Evolutionary conservation across 2,329 filamentous ascomycete species (phyloP), one percentile per base, ranked within the genome.

Genomic region (Fusarium musae): DNA sequence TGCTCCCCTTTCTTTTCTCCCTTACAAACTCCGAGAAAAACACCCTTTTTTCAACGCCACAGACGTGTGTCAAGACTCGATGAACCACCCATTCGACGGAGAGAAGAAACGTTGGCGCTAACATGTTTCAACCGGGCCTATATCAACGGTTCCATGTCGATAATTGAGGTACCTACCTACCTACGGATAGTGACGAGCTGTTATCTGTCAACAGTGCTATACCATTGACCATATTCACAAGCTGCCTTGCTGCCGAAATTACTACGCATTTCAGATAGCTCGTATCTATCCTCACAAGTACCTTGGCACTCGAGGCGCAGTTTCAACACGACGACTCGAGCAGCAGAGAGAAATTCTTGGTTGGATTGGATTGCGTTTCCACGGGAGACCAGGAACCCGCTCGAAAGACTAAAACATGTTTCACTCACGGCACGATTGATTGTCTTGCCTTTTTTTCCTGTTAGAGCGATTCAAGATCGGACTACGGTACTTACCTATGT

Each of bases 31-130:
- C 28, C 40, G 49, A 44, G 42, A 69, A 44, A 44, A 50, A 59
- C 54, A 67, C 63, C 44, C 44, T 50, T 60, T 47, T 53, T 19
- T 43, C 43, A 50, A 57, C 72, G 74, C 74, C 75, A 75, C 75
- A 72, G 56, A 65, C 47, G 64, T 68, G 52, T 69, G 47, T 62
- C 66, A 69, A 64, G 59, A 42, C 23, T 62, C 15, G 42, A 54
- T 32, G 23, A 44, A 26, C 43, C n/a, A 32, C 52, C 50, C n/a
- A 32, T 53, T 28, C 21, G 34, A 42, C 53, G 34, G 36, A 39
- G 43, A 54, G 39, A 62, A 57, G 69, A 65, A 72, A 59, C 47
- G 46, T 59, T 58, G 59, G 47, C 37, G 46, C 49, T 46, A 15
- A 57, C 39, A 59, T 61, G 57, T 70, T 58, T 64, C 59, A 59